Evolutionary conservation across 768 basidiomycete genomes (phyloP).

Genomic region (Termitomyces sp.): DNA sequence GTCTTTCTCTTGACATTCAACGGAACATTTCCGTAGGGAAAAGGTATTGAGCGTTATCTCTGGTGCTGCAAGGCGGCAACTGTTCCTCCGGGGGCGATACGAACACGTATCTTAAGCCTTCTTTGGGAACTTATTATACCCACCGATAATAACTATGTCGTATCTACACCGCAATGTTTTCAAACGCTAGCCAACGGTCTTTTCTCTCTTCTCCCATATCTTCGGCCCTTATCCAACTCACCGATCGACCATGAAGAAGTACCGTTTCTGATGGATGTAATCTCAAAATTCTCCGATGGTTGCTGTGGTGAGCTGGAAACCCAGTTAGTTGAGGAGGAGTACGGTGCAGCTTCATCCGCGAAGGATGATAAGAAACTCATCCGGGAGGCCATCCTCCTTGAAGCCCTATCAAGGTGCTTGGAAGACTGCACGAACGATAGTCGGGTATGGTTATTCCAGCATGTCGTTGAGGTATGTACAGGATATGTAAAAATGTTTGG

Average conservation of each 20-base stretch:
- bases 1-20: neutral
- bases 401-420: slow-evolving; percentile 46
- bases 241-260: slow-evolving; percentile 23
- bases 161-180: slow-evolving; percentile 39
- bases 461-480: slow-evolving; percentile 41
- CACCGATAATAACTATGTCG: slow-evolving; percentile 33
- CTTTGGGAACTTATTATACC: slow-evolving; percentile 44
- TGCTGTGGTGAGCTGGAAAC: slow-evolving; percentile 44
- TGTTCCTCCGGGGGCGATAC: slow-evolving; percentile 32
- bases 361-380: slow-evolving; percentile 29
- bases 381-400: slow-evolving; percentile 34
- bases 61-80: slow-evolving; percentile 69
- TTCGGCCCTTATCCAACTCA: slow-evolving; percentile 21
- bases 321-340: slow-evolving; percentile 44
- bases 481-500: neutral
- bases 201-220: slow-evolving; percentile 41
- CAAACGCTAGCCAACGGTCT: slow-evolving; percentile 48
- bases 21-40: slow-evolving; percentile 21
- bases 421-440: slow-evolving; percentile 39
- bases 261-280: slow-evolving; percentile 33
- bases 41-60: slow-evolving; percentile 51
- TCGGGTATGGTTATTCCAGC: slow-evolving; percentile 47
- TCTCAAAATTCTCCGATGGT: slow-evolving; percentile 39
- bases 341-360: slow-evolving; percentile 33
- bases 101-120: slow-evolving; percentile 44